Percentiles rank a stretch among this genome's conserved stretches.
These are phyloP conservation scores for Xylariaceae sp. DNA, from an alignment of 2,329 filamentous ascomycete genomes.

Conservation along the genomic window DNA sequence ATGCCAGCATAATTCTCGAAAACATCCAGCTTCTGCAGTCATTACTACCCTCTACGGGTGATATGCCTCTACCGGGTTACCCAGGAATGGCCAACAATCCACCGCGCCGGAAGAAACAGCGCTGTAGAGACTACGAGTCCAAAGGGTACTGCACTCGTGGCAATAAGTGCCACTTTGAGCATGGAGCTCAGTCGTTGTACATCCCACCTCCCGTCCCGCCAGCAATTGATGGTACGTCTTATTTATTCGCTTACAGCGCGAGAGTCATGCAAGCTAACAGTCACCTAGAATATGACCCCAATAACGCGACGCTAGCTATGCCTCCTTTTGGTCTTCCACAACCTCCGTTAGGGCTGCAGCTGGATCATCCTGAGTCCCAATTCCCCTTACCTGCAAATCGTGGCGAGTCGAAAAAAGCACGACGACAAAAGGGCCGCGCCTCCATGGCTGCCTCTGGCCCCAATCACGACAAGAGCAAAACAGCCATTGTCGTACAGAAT, in stretches of 20 bases:
- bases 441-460: constrained; percentile 61
- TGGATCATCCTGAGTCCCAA: constrained; percentile 18
- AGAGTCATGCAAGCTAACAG: constrained; percentile 12
- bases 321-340: constrained; percentile 18
- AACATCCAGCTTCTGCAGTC: constrained; percentile 58
- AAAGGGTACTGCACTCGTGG: constrained; percentile 68
- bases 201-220: constrained; percentile 32
- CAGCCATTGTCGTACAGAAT: constrained; percentile 68
- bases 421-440: constrained; percentile 42
- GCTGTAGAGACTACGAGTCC: constrained; percentile 65
- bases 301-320: constrained; percentile 40
- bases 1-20: constrained; percentile 57
- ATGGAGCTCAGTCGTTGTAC: constrained; percentile 50
- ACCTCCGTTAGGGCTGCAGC: constrained; percentile 13
- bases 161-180: constrained; percentile 63
- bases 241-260: not conserved
- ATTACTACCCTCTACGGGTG: constrained; percentile 43
- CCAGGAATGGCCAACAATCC: constrained; percentile 20
- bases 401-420: constrained; percentile 34
- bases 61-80: constrained; percentile 33
- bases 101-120: constrained; percentile 37
- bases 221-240: constrained; percentile 32
- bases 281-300: constrained; percentile 53
- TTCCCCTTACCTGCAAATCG: constrained; percentile 24
- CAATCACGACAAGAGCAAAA: constrained; percentile 56